Evolutionary conservation across 257 asterid species (phyloP).

Genomic region (Forsythia suspensa): DNA sequence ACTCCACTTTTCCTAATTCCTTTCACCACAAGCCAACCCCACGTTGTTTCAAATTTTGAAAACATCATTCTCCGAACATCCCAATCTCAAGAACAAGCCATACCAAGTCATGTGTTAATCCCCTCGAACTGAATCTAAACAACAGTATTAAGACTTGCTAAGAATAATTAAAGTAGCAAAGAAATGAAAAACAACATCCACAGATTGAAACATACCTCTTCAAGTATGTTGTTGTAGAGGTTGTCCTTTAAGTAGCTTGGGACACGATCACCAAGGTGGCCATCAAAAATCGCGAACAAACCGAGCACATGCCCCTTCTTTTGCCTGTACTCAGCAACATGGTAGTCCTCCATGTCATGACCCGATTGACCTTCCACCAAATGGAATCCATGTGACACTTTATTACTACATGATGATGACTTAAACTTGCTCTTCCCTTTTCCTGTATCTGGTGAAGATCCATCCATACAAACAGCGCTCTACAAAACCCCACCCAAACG

Average conservation of each 20-base stretch:
- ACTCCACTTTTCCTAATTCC: neutral
- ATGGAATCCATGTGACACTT: conserved; percentile 63
- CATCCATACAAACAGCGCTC: conserved; percentile 46
- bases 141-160: neutral
- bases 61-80: neutral
- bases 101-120: neutral
- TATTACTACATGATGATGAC: conserved; percentile 32
- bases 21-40: neutral
- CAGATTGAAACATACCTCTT: conserved; percentile 45
- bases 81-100: neutral
- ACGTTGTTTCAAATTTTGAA: neutral
- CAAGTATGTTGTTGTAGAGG: conserved; percentile 70
- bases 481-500: conserved; percentile 27
- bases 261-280: conserved; percentile 76
- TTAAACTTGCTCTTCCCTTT: conserved; percentile 62
- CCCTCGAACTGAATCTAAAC: neutral
- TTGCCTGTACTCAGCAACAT: conserved; percentile 68
- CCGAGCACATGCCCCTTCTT: conserved; percentile 61
- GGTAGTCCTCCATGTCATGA: conserved; percentile 82
- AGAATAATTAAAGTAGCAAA: no score
- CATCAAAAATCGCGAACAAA: conserved; percentile 76
- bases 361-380: conserved; percentile 79
- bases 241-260: conserved; percentile 66
- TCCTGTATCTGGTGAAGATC: conserved; percentile 64
- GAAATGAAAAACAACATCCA: neutral